phyloP scores from a whole-genome alignment of 1,139 yeast genomes.

The Yamadazyma pseudoaaseri region DNA sequence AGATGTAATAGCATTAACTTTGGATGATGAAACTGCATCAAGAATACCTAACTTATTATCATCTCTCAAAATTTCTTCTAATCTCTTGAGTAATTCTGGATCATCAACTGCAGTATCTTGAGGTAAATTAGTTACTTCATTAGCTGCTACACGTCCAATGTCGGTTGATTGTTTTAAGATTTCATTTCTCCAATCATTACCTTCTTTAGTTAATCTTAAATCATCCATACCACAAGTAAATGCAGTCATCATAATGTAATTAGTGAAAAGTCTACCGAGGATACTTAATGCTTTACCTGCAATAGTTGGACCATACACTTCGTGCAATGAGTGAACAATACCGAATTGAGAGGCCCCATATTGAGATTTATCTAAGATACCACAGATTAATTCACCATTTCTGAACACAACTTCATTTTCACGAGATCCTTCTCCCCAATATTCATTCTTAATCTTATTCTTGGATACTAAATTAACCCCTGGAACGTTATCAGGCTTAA shows the following conservation, averaged over 20 bases:
- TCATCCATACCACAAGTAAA: constrained; percentile 99
- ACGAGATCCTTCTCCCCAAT: constrained; percentile 83
- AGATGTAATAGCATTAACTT: constrained; percentile 88
- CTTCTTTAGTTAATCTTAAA: constrained; percentile 85
- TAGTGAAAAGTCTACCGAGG: constrained; percentile 90
- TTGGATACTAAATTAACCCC: constrained; percentile 82
- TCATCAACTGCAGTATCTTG: constrained; percentile 54
- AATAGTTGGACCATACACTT: constrained; percentile 86
- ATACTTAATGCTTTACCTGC: constrained; percentile 92
- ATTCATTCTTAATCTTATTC: constrained; percentile 90
- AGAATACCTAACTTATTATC: constrained; percentile 88
- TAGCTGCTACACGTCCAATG: constrained; percentile 88
- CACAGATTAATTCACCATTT: constrained; percentile 85
- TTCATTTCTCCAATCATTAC: constrained; percentile 85
- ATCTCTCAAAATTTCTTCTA: constrained; percentile 94
- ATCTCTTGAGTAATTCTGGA: constrained; percentile 78
- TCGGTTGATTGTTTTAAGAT: constrained; percentile 75
- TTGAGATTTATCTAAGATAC: constrained; percentile 96
- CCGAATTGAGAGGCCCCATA: constrained; percentile 98
- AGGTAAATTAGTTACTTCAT: constrained; percentile 87
- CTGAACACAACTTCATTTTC: constrained; percentile 86
- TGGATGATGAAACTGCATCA: constrained; percentile 94
- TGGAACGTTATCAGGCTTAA: constrained; percentile 83
- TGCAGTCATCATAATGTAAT: constrained; percentile 88
- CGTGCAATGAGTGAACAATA: constrained; percentile 93